Percentiles rank a stretch among this genome's conserved stretches.
Conservation (phyloP, 495 filamentous ascomycete species). For the Penicillium cosmopolitanum region DNA sequence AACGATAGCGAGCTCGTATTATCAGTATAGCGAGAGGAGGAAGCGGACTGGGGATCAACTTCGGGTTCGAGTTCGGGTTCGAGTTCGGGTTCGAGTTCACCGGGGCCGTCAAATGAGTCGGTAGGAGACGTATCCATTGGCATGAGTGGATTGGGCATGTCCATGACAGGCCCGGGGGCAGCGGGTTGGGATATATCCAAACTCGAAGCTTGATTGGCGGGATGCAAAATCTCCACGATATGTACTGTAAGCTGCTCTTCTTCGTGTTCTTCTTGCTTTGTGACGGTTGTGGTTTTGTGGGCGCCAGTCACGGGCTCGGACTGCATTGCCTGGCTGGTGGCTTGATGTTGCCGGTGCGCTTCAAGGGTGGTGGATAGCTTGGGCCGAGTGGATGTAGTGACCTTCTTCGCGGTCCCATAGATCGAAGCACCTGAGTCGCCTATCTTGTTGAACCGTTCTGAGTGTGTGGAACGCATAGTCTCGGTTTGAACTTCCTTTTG, state of each 20-base stretch:
- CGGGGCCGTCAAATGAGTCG: constrained; percentile 10
- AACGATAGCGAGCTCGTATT: constrained; percentile 11
- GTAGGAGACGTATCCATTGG: constrained; percentile 7
- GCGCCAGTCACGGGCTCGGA: neutral
- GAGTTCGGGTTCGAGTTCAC: constrained; percentile 2
- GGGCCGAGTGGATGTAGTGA: neutral
- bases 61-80: neutral
- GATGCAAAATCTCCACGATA: neutral
- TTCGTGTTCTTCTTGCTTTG: constrained; percentile 1
- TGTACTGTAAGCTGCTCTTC: neutral
- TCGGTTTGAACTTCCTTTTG: neutral
- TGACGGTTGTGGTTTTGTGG: neutral
- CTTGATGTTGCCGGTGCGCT: neutral
- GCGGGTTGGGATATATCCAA: neutral
- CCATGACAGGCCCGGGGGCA: constrained; percentile 1
- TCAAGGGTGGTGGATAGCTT: neutral
- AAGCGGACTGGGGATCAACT: neutral
- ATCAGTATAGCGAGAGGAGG: constrained; percentile 1
- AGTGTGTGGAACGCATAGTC: neutral
- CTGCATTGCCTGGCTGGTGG: neutral
- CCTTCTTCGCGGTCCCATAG: neutral
- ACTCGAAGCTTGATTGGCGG: neutral
- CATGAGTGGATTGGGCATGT: neutral
- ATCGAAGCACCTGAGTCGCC: neutral
- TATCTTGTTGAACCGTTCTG: constrained; percentile 2